Conservation (phyloP, 164 flowering plant species). For the Vitis cinerea region DNA sequence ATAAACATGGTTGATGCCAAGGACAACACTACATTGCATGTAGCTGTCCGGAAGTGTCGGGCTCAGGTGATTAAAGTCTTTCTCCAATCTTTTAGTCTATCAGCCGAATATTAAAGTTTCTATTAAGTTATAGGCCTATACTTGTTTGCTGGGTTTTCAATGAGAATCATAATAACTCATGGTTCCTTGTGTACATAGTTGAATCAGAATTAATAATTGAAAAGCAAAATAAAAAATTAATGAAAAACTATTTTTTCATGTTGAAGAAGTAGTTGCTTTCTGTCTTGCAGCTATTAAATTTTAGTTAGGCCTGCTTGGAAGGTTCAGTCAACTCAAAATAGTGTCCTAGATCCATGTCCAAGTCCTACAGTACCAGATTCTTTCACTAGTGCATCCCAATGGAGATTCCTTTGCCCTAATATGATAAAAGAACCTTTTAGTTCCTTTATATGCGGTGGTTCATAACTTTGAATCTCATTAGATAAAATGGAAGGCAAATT, state of each 20-base stretch:
- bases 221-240: too few species aligned
- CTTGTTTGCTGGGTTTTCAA: not conserved
- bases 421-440: not conserved
- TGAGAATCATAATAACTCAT: not conserved
- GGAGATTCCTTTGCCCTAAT: not conserved
- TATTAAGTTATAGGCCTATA: not conserved
- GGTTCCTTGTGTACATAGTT: too few species aligned
- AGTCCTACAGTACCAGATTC: not conserved
- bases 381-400: not conserved
- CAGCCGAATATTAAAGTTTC: not conserved
- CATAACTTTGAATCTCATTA: not conserved
- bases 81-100: not conserved
- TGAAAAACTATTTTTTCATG: too few species aligned
- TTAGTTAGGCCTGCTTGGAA: too few species aligned
- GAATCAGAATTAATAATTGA: too few species aligned
- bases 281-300: too few species aligned
- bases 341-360: not conserved
- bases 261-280: too few species aligned
- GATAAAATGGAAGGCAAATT: not conserved
- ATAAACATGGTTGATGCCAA: constrained; percentile 38
- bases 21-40: constrained; percentile 45
- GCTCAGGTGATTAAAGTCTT: constrained; percentile 26
- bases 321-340: not conserved
- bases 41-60: constrained; percentile 42
- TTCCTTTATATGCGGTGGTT: not conserved